phyloP scores from a whole-genome alignment of 1,284 basidiomycete genomes.

The Melampsora larici-populina region DNA sequence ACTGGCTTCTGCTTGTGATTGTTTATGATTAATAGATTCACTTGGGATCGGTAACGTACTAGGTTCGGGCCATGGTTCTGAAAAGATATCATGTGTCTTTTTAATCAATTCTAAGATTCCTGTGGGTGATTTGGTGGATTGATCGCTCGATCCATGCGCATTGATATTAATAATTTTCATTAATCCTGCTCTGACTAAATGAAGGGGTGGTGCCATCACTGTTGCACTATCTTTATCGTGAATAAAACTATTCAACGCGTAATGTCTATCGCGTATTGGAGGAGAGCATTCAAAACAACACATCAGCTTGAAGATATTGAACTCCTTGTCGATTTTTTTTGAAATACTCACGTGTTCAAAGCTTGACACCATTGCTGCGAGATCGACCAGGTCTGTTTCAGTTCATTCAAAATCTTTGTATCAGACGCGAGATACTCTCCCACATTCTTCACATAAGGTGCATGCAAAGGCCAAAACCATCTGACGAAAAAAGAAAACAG shows the following conservation, averaged over 20 bases:
- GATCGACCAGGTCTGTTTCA: slow-evolving; percentile 1
- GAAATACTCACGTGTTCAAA: neutral
- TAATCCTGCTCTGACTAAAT: neutral
- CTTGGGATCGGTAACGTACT: neutral
- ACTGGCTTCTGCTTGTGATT: neutral
- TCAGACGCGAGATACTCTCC: slow-evolving; percentile 1
- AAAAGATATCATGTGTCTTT: neutral
- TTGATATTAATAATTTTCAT: slow-evolving; percentile 7
- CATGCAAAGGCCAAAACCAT: slow-evolving; percentile 10
- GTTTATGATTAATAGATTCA: neutral
- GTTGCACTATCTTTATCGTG: neutral
- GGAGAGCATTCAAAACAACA: no score
- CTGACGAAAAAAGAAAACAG: neutral
- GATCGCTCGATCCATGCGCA: neutral
- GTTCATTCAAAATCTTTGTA: neutral
- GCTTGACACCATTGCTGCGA: slow-evolving; percentile 13
- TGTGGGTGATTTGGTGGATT: neutral
- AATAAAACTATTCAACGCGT: slow-evolving; percentile 6
- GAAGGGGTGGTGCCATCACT: neutral
- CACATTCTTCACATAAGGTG: neutral
- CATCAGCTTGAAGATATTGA: no score
- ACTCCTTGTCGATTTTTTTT: neutral
- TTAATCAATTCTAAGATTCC: neutral
- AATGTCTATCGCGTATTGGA: no score
- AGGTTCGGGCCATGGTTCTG: slow-evolving; percentile 5